Evolutionary conservation across 75 land plant species (phyloP).

Genomic region (Sequoiadendron giganteum): DNA sequence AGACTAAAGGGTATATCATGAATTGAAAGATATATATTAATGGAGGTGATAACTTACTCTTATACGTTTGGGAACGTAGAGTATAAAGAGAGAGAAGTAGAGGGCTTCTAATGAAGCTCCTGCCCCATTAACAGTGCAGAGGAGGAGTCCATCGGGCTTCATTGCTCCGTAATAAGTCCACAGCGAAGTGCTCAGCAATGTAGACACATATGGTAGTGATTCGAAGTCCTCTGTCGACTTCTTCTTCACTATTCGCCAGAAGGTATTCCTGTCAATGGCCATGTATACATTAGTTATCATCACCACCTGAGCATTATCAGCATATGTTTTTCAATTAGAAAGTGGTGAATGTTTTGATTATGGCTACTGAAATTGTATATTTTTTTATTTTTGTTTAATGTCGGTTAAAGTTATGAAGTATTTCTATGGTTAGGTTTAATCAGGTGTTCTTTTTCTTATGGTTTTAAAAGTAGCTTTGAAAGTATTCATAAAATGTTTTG

Average conservation of each 20-base stretch:
- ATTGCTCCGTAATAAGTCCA: constrained; percentile 70
- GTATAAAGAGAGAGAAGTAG: constrained; percentile 57
- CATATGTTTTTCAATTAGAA: too few relatives aligned
- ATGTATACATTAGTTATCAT: neutral
- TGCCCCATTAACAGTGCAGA: constrained; percentile 55
- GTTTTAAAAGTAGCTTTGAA: too few relatives aligned
- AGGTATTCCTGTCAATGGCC: constrained; percentile 35
- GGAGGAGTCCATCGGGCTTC: constrained; percentile 55
- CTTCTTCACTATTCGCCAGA: constrained; percentile 54
- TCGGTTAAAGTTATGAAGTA: too few relatives aligned
- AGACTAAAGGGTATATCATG: neutral
- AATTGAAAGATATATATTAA: neutral
- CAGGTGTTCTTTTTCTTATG: too few relatives aligned
- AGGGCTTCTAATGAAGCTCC: constrained; percentile 42
- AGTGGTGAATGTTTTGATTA: too few relatives aligned
- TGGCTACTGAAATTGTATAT: too few relatives aligned
- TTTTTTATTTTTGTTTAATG: too few relatives aligned
- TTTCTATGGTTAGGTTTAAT: too few relatives aligned
- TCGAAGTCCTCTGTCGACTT: constrained; percentile 69
- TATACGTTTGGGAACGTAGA: constrained; percentile 41
- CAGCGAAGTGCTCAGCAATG: constrained; percentile 54
- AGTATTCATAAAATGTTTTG: too few relatives aligned
- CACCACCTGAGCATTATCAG: too few relatives aligned
- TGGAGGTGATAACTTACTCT: constrained; percentile 23
- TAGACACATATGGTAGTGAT: constrained; percentile 46